Base-by-base conservation (phyloP, 306 rosid species). In the Senna tora region DNA sequence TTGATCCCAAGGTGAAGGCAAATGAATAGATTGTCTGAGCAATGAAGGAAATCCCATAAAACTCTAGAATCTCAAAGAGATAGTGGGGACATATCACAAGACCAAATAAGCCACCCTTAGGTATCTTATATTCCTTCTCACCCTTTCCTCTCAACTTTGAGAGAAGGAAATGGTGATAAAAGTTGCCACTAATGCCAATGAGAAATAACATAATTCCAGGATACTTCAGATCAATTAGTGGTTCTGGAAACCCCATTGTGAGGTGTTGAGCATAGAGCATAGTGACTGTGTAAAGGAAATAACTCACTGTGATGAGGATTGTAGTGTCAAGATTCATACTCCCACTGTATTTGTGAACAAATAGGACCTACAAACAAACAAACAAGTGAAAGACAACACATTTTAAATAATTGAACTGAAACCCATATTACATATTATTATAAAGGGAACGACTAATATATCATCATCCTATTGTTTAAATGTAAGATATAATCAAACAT, bases 281-380 rank as follows among this genome's bases (percentile, higher is more conserved):
- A 14, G 80, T 80, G 16, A 77, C 81, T 33, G 87, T 42, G 21
- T 83, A 72, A 17, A 65, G 1, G 43, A 83, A 80, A 59, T 93
- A 93, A 80, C 93, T 79, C 36, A 79, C 57, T 16, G 81, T 34
- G 79, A 93, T 89, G n/a, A 36, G 36, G 19, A 87, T 59, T 54
- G 83, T 86, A 25, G 89, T 16, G 11, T 78, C 86, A 9, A 89
- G 71, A 21, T 39, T 3, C 94, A 87, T 81, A 2, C 47, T 34
- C n/a, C 96, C 91, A 79, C 97, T 90, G 36, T 81, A 93, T 71
- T 80, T 87, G 84, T 93, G 98, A 19, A 93, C 73, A 80, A 87
- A 87, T 12, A 81, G 72, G 69, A 86, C 96, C 97, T 93, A 33
- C 68, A 82, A 5, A n/a, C n/a, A n/a, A n/a, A n/a, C n/a, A n/a